Conservation (phyloP, 1,284 basidiomycete genomes). For the Ustilago cynodontis region DNA sequence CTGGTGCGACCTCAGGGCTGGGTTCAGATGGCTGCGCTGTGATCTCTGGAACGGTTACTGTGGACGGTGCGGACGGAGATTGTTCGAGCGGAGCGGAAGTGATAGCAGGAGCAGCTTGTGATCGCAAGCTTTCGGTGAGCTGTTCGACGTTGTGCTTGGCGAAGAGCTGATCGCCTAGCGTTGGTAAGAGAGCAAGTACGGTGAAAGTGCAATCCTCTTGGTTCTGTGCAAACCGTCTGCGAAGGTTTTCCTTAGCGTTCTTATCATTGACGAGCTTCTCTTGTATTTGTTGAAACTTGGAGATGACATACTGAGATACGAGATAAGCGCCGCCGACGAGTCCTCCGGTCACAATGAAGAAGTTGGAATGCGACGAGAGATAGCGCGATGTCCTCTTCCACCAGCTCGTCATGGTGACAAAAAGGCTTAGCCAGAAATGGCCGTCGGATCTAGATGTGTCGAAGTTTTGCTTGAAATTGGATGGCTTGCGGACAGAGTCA, state of each 20-base stretch:
- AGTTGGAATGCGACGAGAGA: constrained; percentile 52
- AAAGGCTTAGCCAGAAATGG: constrained; percentile 1
- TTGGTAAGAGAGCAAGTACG: constrained; percentile 82
- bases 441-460: background rate
- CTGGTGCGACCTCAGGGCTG: constrained; percentile 1
- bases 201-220: constrained; percentile 86
- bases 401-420: constrained; percentile 43
- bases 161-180: constrained; percentile 80
- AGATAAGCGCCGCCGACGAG: constrained; percentile 79
- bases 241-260: constrained; percentile 79
- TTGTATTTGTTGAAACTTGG: constrained; percentile 80
- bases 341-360: constrained; percentile 70
- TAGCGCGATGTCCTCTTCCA: constrained; percentile 48
- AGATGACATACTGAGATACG: constrained; percentile 77
- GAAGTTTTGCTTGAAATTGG: constrained; percentile 1
- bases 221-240: constrained; percentile 82
- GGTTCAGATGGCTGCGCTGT: constrained; percentile 11
- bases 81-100: constrained; percentile 57
- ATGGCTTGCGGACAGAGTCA: background rate
- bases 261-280: constrained; percentile 77
- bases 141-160: constrained; percentile 84
- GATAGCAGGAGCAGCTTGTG: constrained; percentile 26
- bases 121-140: constrained; percentile 78
- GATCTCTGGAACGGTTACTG: constrained; percentile 10
- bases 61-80: constrained; percentile 25